Evolutionary conservation across 2,329 filamentous ascomycete species (phyloP).

Genomic region (Phialocephala subalpina): DNA sequence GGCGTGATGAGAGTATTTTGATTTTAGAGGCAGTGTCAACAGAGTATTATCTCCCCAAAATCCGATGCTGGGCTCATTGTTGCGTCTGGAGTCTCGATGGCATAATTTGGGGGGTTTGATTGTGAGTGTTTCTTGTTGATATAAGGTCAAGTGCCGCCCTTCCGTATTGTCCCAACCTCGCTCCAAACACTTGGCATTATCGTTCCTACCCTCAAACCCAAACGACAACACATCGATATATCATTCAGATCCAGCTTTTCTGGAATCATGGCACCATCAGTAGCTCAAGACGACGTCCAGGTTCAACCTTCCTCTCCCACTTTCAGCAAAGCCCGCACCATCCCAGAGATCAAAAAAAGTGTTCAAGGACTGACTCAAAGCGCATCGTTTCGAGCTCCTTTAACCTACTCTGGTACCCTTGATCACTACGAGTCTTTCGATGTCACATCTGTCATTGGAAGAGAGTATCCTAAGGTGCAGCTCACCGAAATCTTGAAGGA

Average conservation of each 20-base stretch:
- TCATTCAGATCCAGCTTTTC: not conserved
- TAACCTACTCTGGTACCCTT: conserved; percentile 37
- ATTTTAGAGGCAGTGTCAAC: not conserved
- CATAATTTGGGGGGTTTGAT: not conserved
- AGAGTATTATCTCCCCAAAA: not conserved
- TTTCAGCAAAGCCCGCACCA: not conserved
- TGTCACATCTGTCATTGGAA: conserved; percentile 49
- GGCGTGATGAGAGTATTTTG: not conserved
- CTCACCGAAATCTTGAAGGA: conserved; percentile 46
- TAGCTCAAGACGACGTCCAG: not conserved
- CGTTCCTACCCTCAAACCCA: not conserved
- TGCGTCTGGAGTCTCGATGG: not conserved
- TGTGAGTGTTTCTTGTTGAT: not conserved
- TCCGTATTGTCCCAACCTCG: not conserved
- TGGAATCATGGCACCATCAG: conserved; percentile 1
- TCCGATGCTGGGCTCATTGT: conserved; percentile 4
- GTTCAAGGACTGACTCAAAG: conserved; percentile 14
- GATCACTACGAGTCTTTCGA: conserved; percentile 45
- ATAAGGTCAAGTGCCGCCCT: not conserved
- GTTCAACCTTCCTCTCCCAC: conserved; percentile 8
- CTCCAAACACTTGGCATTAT: not conserved
- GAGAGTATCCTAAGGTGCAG: conserved; percentile 50
- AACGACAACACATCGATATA: not conserved
- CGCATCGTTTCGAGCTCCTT: conserved; percentile 27
- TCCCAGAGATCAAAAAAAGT: conserved; percentile 10